Evolutionary conservation across 179 eudicot genomes (phyloP), one percentile per base, ranked within the genome.

Genomic region (Silene coronaria): DNA sequence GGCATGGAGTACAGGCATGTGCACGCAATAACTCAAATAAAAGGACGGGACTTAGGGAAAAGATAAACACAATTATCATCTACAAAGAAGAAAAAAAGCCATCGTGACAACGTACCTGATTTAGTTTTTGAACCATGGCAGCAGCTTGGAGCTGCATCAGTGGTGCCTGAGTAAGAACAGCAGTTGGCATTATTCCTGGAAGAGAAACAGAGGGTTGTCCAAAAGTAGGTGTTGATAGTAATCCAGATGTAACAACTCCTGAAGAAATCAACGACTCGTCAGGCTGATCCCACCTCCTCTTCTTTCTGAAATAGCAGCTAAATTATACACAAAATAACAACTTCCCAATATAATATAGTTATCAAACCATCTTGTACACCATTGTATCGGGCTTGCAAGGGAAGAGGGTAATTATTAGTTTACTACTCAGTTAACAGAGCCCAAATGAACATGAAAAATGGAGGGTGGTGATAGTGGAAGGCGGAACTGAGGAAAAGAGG

Each of bases 231-330:
- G 85, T 62, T 2, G 96, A 86, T 81, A 85, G 65, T 70, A 85
- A 76, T 68, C 92, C 89, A 65, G 92, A 79, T 28, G 84, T 76
- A 46, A 83, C 83, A 65, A 81, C 72, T 67, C 90, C 90, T 23
- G 82, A 84, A 55, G 93, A 74, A 70, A 88, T 78, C 81, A 93
- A 84, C 53, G 89, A 85, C 82, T 91, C 91, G 3, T 88, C 97
- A 27, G 97, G 97, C 81, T 90, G 96, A 87, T 94, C 98, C 98
- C 97, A 94, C 85, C 82, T 92, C 75, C 96, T 88, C 90, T 87
- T 91, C 80, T 79, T 90, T 80, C 98, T 94, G 80, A 51, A 77
- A 77, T 57, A 80, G 76, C 12, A 67, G 7, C 70, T 1, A 69
- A 34, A 38, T 70, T 51, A 48, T 26, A 24, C 45, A 34, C 61